phyloP scores from a whole-genome alignment of 2,329 filamentous ascomycete species.

The Lecanicillium sp. region DNA sequence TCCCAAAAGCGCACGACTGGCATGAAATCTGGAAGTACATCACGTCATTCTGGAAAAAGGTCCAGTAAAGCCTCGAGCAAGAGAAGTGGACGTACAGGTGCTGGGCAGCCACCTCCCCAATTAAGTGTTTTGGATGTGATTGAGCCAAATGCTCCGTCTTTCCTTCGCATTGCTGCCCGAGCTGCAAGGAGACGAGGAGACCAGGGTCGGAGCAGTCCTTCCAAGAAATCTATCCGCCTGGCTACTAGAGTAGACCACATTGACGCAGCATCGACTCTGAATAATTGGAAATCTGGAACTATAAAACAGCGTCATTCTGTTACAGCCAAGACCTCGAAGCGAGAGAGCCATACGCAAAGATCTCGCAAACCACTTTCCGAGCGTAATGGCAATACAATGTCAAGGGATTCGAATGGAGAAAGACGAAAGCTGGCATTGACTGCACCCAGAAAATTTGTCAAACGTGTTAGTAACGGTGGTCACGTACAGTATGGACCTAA shows the following conservation, averaged over 20 bases:
- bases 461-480: slow-evolving; percentile 18
- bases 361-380: slow-evolving; percentile 13
- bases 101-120: too few relatives aligned
- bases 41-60: too few relatives aligned
- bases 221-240: slow-evolving; percentile 50
- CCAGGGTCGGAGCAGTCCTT: slow-evolving; percentile 48
- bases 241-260: slow-evolving; percentile 53
- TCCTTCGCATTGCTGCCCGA: slow-evolving; percentile 55
- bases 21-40: too few relatives aligned
- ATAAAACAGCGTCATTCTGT: slow-evolving; percentile 35
- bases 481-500: slow-evolving; percentile 18
- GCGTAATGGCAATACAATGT: slow-evolving; percentile 15
- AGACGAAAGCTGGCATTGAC: slow-evolving; percentile 2
- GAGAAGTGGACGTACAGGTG: too few relatives aligned
- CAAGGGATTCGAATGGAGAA: background rate
- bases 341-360: slow-evolving; percentile 9
- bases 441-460: slow-evolving; percentile 20
- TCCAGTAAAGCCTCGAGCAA: too few relatives aligned
- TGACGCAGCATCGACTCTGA: slow-evolving; percentile 45
- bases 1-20: too few relatives aligned
- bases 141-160: slow-evolving; percentile 43
- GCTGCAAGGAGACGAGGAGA: slow-evolving; percentile 38
- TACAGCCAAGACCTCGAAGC: slow-evolving; percentile 16
- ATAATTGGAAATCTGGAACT: slow-evolving; percentile 47
- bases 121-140: slow-evolving; percentile 57